These are phyloP conservation scores for Neonectria hederae DNA, from an alignment of 2,329 filamentous ascomycete species.

Conservation along the genomic window DNA sequence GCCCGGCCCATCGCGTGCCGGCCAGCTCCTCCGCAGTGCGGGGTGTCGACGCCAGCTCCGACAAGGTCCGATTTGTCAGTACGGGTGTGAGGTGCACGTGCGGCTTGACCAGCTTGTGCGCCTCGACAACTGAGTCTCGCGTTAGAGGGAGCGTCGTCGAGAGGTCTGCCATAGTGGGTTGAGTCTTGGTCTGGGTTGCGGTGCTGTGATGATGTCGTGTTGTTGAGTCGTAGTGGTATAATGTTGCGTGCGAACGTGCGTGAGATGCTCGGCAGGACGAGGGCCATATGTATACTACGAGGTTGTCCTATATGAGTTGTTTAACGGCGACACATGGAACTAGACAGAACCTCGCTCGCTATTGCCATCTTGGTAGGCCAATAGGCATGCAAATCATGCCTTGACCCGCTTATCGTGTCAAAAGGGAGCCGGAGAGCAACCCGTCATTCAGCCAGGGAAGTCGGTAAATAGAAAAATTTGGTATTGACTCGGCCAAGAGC, in stretches of 20 bases:
- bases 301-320: neutral
- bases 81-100: slow-evolving; percentile 87
- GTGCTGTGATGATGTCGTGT: neutral
- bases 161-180: slow-evolving; percentile 61
- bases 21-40: slow-evolving; percentile 63
- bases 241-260: neutral
- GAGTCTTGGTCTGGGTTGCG: neutral
- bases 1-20: slow-evolving; percentile 66
- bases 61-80: slow-evolving; percentile 80
- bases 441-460: neutral
- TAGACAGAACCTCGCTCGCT: slow-evolving; percentile 1
- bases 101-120: slow-evolving; percentile 76
- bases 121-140: slow-evolving; percentile 74
- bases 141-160: slow-evolving; percentile 71
- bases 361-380: neutral
- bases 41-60: slow-evolving; percentile 76
- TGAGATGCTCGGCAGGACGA: neutral
- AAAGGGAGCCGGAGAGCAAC: slow-evolving; percentile 5
- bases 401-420: slow-evolving; percentile 21
- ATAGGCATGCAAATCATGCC: neutral
- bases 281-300: neutral
- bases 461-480: slow-evolving; percentile 24
- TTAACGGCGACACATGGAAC: neutral
- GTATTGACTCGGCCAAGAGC: slow-evolving; percentile 24
- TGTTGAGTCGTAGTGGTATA: neutral